phyloP scores from a whole-genome alignment of 805 yeast species.

The Pichia membranifaciens region DNA sequence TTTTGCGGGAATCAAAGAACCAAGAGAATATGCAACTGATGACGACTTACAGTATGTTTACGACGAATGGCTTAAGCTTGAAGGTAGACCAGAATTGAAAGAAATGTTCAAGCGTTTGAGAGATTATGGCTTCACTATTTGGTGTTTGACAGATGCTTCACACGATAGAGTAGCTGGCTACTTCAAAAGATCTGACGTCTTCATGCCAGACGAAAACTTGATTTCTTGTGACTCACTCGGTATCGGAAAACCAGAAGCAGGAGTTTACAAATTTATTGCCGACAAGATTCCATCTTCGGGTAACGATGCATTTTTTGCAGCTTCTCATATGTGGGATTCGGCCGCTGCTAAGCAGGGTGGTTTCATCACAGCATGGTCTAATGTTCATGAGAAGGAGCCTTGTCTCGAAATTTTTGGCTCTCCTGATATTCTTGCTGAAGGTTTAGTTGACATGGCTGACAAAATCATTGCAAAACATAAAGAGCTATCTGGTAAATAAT shows the following conservation, averaged over 20 bases:
- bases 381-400: conserved; percentile 27
- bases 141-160: conserved; percentile 29
- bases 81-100: conserved; percentile 26
- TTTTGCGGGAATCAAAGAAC: conserved; percentile 26
- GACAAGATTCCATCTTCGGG: conserved; percentile 23
- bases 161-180: conserved; percentile 26
- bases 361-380: conserved; percentile 29
- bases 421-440: conserved; percentile 27
- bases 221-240: conserved; percentile 29
- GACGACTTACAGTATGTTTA: conserved; percentile 25
- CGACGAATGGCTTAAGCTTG: conserved; percentile 23
- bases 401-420: conserved; percentile 27
- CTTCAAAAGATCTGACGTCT: conserved; percentile 23
- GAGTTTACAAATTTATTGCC: conserved; percentile 25
- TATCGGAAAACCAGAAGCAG: conserved; percentile 28
- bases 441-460: conserved; percentile 28
- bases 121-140: conserved; percentile 28
- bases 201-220: conserved; percentile 26
- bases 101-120: conserved; percentile 26
- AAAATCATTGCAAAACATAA: conserved; percentile 24
- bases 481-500: conserved; percentile 4
- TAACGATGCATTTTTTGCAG: conserved; percentile 30
- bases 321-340: conserved; percentile 32
- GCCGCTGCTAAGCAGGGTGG: conserved; percentile 30
- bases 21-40: conserved; percentile 24